Conservation (phyloP, 805 yeast species). For the Naumovozyma dairenensis region DNA sequence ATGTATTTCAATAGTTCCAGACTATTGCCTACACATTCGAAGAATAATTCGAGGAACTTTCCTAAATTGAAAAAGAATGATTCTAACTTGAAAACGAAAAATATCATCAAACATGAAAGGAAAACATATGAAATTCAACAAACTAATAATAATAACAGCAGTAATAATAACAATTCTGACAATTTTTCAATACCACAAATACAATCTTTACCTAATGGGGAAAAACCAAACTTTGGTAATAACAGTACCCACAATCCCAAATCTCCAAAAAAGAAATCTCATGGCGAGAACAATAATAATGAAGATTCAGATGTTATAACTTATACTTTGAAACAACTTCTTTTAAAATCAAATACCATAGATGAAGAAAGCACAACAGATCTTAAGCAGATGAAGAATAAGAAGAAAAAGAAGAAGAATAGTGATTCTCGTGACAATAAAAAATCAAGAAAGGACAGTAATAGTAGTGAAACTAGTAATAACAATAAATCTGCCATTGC, state of each 20-base stretch:
- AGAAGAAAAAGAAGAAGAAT: too few relatives aligned
- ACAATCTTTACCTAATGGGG: slow-evolving; percentile 26
- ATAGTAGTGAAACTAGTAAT: too few relatives aligned
- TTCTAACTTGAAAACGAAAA: slow-evolving; percentile 8
- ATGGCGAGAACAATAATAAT: slow-evolving; percentile 1
- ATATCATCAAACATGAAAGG: slow-evolving; percentile 10
- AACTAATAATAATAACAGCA: too few relatives aligned
- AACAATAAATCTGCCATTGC: too few relatives aligned
- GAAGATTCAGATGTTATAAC: slow-evolving; percentile 2
- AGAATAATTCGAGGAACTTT: slow-evolving; percentile 14
- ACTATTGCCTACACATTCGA: slow-evolving; percentile 19
- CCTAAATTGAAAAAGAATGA: slow-evolving; percentile 2
- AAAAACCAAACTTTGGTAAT: slow-evolving; percentile 26
- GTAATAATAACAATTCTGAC: neutral
- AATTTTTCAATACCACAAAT: slow-evolving; percentile 16
- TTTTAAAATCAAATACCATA: slow-evolving; percentile 2
- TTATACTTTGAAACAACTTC: slow-evolving; percentile 4
- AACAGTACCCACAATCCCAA: neutral
- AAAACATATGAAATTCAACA: too few relatives aligned
- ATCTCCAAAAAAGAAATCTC: slow-evolving; percentile 2
- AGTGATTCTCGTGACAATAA: too few relatives aligned
- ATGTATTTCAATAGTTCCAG: slow-evolving; percentile 27
- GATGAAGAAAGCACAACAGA: too few relatives aligned
- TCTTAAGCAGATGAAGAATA: too few relatives aligned
- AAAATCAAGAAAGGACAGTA: too few relatives aligned